Conservation (phyloP, 2,329 filamentous ascomycete genomes). For the Cladosporium sp. region DNA sequence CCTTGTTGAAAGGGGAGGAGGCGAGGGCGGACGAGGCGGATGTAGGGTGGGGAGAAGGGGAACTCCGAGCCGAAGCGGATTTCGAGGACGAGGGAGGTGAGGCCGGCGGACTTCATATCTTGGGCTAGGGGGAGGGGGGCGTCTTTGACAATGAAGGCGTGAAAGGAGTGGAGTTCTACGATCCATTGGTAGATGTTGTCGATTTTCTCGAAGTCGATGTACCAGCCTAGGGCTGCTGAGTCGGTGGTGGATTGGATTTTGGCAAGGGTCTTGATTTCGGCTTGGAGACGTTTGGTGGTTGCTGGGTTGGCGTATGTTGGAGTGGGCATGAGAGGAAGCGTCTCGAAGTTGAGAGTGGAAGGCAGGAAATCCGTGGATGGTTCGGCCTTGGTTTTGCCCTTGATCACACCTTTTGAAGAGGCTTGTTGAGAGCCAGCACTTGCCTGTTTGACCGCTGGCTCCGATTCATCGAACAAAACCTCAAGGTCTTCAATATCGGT, state of each 20-base stretch:
- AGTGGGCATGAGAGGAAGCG: constrained; percentile 59
- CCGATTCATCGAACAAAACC: constrained; percentile 33
- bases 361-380: constrained; percentile 55
- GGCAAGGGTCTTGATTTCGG: constrained; percentile 60
- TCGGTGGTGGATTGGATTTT: constrained; percentile 59
- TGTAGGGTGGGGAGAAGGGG: constrained; percentile 75
- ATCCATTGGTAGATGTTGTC: constrained; percentile 87
- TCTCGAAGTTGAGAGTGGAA: constrained; percentile 57
- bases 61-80: constrained; percentile 73
- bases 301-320: constrained; percentile 60
- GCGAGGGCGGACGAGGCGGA: constrained; percentile 74
- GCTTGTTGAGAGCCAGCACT: too few species aligned
- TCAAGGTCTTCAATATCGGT: constrained; percentile 47
- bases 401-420: neutral
- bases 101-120: constrained; percentile 62
- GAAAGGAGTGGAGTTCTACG: constrained; percentile 79
- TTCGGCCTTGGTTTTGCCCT: neutral
- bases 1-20: constrained; percentile 67
- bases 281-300: constrained; percentile 59
- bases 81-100: constrained; percentile 72
- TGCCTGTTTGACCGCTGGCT: constrained; percentile 12
- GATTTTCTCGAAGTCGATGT: constrained; percentile 63
- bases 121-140: constrained; percentile 59
- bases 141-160: constrained; percentile 26
- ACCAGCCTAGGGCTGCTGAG: constrained; percentile 72